A percentile compares a stretch with the other conserved stretches of the same genome.
phyloP scores from a whole-genome alignment of 2,329 filamentous ascomycete genomes.

The Hawksworthiomyces lignivorus region DNA sequence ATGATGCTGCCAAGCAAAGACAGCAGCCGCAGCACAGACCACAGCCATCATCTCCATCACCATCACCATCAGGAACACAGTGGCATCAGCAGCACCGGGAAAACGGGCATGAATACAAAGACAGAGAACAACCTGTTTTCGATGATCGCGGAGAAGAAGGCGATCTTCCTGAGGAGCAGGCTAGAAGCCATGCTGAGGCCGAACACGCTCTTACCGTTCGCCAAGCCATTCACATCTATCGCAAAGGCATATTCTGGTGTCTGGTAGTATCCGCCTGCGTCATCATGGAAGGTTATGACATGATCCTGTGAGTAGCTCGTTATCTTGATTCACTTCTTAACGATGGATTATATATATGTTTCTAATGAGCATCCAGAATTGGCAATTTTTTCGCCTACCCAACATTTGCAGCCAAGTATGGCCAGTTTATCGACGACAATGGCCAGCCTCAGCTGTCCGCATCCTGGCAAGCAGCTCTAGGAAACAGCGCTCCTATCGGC shows the following conservation, averaged over 20 bases:
- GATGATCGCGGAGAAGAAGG: neutral
- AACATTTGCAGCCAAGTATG: slow-evolving; percentile 20
- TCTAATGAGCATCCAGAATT: slow-evolving; percentile 6
- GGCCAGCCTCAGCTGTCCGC: slow-evolving; percentile 33
- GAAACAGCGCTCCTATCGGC: slow-evolving; percentile 30
- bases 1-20: no score
- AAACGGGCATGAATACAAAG: no score
- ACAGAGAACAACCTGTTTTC: no score
- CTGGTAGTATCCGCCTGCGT: slow-evolving; percentile 14
- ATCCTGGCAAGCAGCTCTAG: slow-evolving; percentile 42
- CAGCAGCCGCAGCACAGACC: no score
- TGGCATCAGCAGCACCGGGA: no score
- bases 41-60: no score
- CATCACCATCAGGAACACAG: no score
- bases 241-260: slow-evolving; percentile 14
- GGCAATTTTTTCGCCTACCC: slow-evolving; percentile 18
- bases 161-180: neutral
- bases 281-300: slow-evolving; percentile 20
- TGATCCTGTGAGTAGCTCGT: slow-evolving; percentile 15
- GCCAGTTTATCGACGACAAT: slow-evolving; percentile 20
- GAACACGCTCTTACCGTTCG: slow-evolving; percentile 12
- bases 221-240: slow-evolving; percentile 17
- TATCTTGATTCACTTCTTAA: neutral
- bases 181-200: neutral
- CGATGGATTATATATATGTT: neutral